Evolutionary conservation across 139 green algal species (phyloP).

Genomic region (Edaphochlamys debaryana): DNA sequence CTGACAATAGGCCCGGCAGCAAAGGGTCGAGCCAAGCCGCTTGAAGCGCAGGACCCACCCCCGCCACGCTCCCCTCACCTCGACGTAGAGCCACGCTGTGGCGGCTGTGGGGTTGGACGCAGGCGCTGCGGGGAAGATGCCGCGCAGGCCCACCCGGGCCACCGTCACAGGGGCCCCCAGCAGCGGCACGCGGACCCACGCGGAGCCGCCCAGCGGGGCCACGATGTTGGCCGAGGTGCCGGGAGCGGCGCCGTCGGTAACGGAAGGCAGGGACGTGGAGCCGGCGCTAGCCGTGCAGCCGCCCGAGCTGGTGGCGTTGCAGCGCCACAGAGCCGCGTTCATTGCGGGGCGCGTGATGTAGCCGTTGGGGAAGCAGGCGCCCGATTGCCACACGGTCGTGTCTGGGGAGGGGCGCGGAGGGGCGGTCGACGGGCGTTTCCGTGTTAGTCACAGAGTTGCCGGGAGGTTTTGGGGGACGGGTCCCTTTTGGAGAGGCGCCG

Average conservation of each 20-base stretch:
- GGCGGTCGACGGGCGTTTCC: too few species aligned
- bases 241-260: background rate
- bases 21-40: too few species aligned
- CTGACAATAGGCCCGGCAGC: too few species aligned
- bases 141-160: background rate
- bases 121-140: background rate
- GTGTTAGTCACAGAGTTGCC: too few species aligned
- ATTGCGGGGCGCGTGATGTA: constrained; percentile 13
- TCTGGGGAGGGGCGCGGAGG: background rate
- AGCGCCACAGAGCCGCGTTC: constrained; percentile 1
- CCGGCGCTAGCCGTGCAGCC: background rate
- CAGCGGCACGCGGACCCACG: background rate
- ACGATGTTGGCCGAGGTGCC: background rate
- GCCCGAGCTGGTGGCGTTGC: background rate
- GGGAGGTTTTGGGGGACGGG: too few species aligned
- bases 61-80: background rate
- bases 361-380: constrained; percentile 16
- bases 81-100: background rate
- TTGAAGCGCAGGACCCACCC: too few species aligned
- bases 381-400: constrained; percentile 30
- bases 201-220: background rate
- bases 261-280: background rate
- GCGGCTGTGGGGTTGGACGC: too few species aligned
- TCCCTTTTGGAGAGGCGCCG: too few species aligned
- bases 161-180: background rate